These are phyloP conservation scores for Scedosporium aurantiacum DNA, from an alignment of 2,329 filamentous ascomycete genomes.

Conservation along the genomic window DNA sequence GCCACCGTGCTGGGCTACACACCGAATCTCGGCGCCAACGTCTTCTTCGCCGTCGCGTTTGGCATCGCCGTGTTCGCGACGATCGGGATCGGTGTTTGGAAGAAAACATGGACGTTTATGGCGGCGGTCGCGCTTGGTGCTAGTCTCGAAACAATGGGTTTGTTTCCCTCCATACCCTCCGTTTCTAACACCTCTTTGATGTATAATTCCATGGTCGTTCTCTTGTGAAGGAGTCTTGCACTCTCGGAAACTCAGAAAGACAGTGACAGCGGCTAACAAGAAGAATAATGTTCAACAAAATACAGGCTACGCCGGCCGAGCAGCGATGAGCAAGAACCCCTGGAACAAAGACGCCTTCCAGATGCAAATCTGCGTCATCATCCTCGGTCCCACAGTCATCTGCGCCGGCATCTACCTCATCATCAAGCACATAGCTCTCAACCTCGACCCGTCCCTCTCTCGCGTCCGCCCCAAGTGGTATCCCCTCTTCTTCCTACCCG, in stretches of 20 bases:
- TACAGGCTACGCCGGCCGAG: conserved; percentile 41
- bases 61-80: conserved; percentile 31
- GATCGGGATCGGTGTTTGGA: conserved; percentile 31
- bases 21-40: conserved; percentile 44
- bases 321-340: conserved; percentile 39
- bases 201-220: background rate
- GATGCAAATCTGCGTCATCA: conserved; percentile 48
- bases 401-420: conserved; percentile 54
- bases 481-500: conserved; percentile 47
- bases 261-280: background rate
- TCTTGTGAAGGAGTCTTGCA: background rate
- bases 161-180: conserved; percentile 9
- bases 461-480: conserved; percentile 39
- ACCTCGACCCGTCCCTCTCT: conserved; percentile 37
- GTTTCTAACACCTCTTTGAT: background rate
- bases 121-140: conserved; percentile 36
- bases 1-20: conserved; percentile 44
- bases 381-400: conserved; percentile 48
- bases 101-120: conserved; percentile 45
- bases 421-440: conserved; percentile 45
- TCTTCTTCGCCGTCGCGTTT: conserved; percentile 41
- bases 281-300: background rate
- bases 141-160: conserved; percentile 40
- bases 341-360: conserved; percentile 44
- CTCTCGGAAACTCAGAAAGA: background rate